Evolutionary conservation across 257 asterid species (phyloP), one percentile per base, ranked within the genome.

Genomic region (Paraleonurus japonicus): DNA sequence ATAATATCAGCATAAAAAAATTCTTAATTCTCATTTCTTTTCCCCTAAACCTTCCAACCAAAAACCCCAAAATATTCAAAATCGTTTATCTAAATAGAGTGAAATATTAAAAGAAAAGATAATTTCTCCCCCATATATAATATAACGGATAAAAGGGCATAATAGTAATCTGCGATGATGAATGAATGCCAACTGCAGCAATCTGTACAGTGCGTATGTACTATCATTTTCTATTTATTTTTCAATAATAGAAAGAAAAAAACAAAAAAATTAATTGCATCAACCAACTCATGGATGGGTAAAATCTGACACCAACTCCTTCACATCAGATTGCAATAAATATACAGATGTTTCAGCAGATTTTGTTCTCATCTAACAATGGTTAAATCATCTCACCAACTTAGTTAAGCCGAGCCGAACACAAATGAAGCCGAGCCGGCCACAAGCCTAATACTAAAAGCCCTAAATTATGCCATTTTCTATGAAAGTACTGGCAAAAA

Each of bases 291-390:
- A 67, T 11, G n/a, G 41, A 63, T 54, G 72, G 75, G 47, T 57
- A 17, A 76, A 80, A 62, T 71, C 86, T 78, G 83, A 75, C 80
- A 76, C 73, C 24, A 60, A 58, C 71, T 61, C 71, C 76, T 80
- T 76, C 76, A 67, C 58, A 65, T 68, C 79, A 53, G 78, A 69
- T 24, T 55, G 80, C 69, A 79, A 47, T 82, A 67, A 77, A 79
- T 82, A 67, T 30, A 70, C 78, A 78, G 60, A 75, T 39, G 67
- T 76, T 60, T 71, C 72, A 68, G 23, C 73, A 73, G 81, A 69
- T 74, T 60, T 74, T 58, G 43, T 62, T 64, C 60, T 35, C 27
- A 61, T 16, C 62, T 61, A 75, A 75, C 83, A 71, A 64, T 26
- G 66, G 82, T 74, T 79, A 23, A 33, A 15, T 17, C 17, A 30